Evolutionary conservation across 441 rosid genomes (phyloP).

Genomic region (Populus tomentosa): DNA sequence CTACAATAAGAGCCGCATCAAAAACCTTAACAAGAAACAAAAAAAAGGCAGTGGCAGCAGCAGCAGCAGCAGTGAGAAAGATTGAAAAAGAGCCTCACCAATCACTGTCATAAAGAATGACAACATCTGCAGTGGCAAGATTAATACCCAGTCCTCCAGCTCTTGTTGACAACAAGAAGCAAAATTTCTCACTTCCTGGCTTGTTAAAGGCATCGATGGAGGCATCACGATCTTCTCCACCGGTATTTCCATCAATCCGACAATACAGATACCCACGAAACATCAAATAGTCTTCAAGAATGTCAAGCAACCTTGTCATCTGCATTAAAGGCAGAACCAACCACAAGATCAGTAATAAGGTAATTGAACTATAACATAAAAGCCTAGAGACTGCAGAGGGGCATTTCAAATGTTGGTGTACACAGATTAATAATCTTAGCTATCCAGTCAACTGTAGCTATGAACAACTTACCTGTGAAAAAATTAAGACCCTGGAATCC

Average conservation of each 20-base stretch:
- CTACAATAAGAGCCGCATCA: conserved; percentile 41
- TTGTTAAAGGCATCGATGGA: conserved; percentile 89
- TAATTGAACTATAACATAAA: neutral
- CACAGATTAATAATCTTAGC: neutral
- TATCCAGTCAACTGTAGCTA: neutral
- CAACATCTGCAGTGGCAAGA: conserved; percentile 99
- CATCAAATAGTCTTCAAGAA: conserved; percentile 98
- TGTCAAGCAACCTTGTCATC: conserved; percentile 99
- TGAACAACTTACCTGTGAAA: conserved; percentile 74
- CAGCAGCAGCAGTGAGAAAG: conserved; percentile 12
- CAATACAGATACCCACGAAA: conserved; percentile 88
- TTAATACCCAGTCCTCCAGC: conserved; percentile 99
- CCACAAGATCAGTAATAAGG: conserved; percentile 9
- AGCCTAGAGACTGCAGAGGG: neutral
- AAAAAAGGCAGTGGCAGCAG: neutral
- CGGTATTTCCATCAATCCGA: conserved; percentile 99
- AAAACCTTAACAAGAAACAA: conserved; percentile 1
- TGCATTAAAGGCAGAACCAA: conserved; percentile 29
- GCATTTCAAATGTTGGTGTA: neutral
- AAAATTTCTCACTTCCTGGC: conserved; percentile 99
- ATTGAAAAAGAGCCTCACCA: conserved; percentile 49
- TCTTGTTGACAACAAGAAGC: conserved; percentile 94
- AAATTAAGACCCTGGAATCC: conserved; percentile 96
- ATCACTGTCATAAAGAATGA: conserved; percentile 98
- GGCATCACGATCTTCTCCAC: conserved; percentile 99